Evolutionary conservation across 2,329 filamentous ascomycete genomes (phyloP).

Genomic region (Ophiostoma pallidulum): DNA sequence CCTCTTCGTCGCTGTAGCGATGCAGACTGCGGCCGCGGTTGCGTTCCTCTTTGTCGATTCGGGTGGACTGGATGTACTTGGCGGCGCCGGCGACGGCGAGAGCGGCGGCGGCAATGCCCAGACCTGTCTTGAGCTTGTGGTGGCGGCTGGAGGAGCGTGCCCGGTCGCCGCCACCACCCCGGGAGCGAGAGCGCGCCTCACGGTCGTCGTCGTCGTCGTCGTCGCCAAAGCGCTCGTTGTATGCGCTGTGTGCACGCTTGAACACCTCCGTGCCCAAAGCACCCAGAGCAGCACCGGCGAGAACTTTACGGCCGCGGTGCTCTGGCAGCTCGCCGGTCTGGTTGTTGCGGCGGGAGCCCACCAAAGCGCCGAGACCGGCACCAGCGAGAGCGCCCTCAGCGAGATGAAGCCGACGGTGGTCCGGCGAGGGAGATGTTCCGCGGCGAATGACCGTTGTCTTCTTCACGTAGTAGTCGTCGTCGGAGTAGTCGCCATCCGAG

Average conservation of each 20-base stretch:
- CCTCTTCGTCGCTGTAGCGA: conserved; percentile 31
- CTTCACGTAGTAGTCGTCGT: conserved; percentile 34
- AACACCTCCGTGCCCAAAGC: conserved; percentile 53
- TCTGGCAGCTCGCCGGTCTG: conserved; percentile 40
- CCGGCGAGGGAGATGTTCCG: conserved; percentile 38
- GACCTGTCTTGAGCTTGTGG: conserved; percentile 48
- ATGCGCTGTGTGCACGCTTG: conserved; percentile 51
- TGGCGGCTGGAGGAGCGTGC: conserved; percentile 27
- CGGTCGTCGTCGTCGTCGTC: conserved; percentile 25
- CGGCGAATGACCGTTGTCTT: conserved; percentile 37
- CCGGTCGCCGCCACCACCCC: conserved; percentile 28
- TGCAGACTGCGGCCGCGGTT: conserved; percentile 46
- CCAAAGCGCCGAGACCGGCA: conserved; percentile 50
- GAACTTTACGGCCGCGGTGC: conserved; percentile 47
- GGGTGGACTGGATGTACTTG: conserved; percentile 53
- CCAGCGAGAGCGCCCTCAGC: conserved; percentile 57
- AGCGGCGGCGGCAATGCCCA: conserved; percentile 54
- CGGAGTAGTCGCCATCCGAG: conserved; percentile 29
- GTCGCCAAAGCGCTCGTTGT: conserved; percentile 42
- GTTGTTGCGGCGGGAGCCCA: conserved; percentile 44
- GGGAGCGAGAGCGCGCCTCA: not conserved
- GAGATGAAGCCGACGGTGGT: conserved; percentile 47
- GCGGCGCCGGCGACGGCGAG: conserved; percentile 56
- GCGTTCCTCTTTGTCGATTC: conserved; percentile 49
- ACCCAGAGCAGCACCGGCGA: conserved; percentile 53